These are phyloP conservation scores for Ambispora gerdemannii DNA, from an alignment of 192 early-diverging fungal genomes.

Conservation along the genomic window DNA sequence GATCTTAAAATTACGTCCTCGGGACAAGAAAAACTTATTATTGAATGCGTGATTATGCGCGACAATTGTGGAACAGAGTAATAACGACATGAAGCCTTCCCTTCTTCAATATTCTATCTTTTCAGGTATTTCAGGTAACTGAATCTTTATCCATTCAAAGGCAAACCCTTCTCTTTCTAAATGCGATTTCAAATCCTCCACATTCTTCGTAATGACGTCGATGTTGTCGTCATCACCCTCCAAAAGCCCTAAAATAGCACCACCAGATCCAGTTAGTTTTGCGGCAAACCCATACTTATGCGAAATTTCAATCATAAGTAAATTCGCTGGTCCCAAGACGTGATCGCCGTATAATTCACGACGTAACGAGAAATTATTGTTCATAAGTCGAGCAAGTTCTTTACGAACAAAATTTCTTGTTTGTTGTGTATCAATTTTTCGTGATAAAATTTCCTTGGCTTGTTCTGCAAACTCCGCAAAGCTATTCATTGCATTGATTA, in stretches of 20 bases:
- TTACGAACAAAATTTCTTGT: constrained; percentile 13
- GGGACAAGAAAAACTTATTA: too few relatives aligned
- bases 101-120: too few relatives aligned
- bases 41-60: too few relatives aligned
- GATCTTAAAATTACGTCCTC: too few relatives aligned
- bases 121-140: background rate
- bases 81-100: too few relatives aligned
- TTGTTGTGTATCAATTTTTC: background rate
- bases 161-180: constrained; percentile 45
- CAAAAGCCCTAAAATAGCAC: constrained; percentile 58
- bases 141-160: constrained; percentile 30
- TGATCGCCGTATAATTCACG: constrained; percentile 49
- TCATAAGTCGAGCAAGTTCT: constrained; percentile 51
- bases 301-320: constrained; percentile 51
- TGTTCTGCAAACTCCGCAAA: constrained; percentile 46
- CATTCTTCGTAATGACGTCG: constrained; percentile 21
- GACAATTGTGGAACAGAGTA: too few relatives aligned
- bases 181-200: constrained; percentile 30
- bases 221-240: constrained; percentile 11
- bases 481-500: constrained; percentile 49
- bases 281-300: constrained; percentile 45
- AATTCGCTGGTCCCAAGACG: constrained; percentile 47
- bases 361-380: constrained; percentile 53
- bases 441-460: constrained; percentile 35
- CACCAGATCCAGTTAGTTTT: constrained; percentile 60